A percentile compares a stretch with the other conserved stretches of the same genome.
Evolutionary conservation across 2,329 filamentous ascomycete genomes (phyloP).

Genomic region (Penicillium vulpinum): DNA sequence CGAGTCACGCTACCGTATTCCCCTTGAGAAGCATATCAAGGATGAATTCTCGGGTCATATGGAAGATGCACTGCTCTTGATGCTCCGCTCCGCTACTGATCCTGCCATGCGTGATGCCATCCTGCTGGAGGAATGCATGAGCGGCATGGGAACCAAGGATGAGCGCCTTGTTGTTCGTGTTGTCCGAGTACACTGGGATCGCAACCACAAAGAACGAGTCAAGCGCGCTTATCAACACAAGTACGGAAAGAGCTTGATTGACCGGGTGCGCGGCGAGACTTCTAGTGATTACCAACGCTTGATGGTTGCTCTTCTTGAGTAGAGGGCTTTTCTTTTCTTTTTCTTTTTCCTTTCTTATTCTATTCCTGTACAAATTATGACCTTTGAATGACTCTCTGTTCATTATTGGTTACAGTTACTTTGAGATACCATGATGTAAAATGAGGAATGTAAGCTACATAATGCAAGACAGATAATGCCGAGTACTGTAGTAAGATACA

Average conservation of each 20-base stretch:
- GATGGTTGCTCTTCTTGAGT: constrained; percentile 65
- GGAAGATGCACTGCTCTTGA: constrained; percentile 77
- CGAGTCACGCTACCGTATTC: constrained; percentile 67
- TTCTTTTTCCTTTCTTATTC: neutral
- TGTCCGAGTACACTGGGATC: constrained; percentile 81
- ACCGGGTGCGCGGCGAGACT: constrained; percentile 76
- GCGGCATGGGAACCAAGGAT: constrained; percentile 84
- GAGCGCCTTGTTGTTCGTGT: constrained; percentile 73
- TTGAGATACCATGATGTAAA: constrained; percentile 3
- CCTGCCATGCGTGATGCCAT: constrained; percentile 80
- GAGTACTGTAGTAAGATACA: neutral
- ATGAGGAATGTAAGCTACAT: constrained; percentile 3
- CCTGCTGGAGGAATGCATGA: constrained; percentile 83
- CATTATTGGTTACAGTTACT: neutral
- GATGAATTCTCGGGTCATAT: constrained; percentile 91
- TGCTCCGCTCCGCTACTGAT: constrained; percentile 75
- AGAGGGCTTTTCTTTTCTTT: constrained; percentile 7
- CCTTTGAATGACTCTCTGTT: neutral
- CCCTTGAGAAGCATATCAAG: constrained; percentile 71
- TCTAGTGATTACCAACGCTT: constrained; percentile 78
- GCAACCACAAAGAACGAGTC: constrained; percentile 70
- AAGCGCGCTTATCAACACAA: constrained; percentile 73
- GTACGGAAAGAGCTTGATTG: constrained; percentile 66
- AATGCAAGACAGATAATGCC: neutral
- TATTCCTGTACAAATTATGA: constrained; percentile 3